Base-by-base conservation (phyloP, 2,329 filamentous ascomycete genomes). In the Fusarium buharicum region DNA sequence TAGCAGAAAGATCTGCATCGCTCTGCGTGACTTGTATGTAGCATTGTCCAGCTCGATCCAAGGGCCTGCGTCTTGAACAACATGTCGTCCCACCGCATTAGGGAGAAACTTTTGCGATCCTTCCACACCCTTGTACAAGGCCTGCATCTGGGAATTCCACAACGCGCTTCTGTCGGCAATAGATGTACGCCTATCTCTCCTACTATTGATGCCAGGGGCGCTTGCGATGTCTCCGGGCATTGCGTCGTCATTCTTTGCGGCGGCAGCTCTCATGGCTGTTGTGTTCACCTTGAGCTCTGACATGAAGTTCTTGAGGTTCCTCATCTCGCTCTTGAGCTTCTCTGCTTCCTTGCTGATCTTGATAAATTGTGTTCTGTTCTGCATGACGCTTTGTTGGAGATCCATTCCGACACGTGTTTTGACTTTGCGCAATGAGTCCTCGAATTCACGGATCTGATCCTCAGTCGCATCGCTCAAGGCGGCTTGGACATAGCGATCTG, bases 301-400 rank as follows among this genome's bases (percentile, higher is more conserved):
- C 90, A 99, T 97, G 48, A 98, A 83, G 64, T 92, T 92, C 39
- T 91, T 87, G 28, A 99, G 84, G 7, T 91, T 91, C 48, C 92
- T 87, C 95, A 99, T 98, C 76, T 99, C 95, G 51, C 87, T 87
- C 78, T 98, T 98, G 55, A 99, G 86, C 79, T 97, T 97, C 77
- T 99, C 95, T 2, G 96, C 95, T 79, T 99, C 95, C 77, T 98
- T 97, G 74, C 93, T 97, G 76, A 99, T 98, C 77, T 96, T 96
- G 82, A 99, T 98, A 73, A 99, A 99, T 72, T 98, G 95, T 0
- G 92, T 96, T 44, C 95, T 88, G 76, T 99, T 99, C 76, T 97
- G 93, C 77, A 96, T 94, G 46, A 99, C 90, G 77, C 93, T 98
- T 73, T 96, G 92, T 76, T 98, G 94, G 18, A 99, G 82, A 69